Base-by-base conservation (phyloP, 768 basidiomycete species). In the Mycena polygramma region DNA sequence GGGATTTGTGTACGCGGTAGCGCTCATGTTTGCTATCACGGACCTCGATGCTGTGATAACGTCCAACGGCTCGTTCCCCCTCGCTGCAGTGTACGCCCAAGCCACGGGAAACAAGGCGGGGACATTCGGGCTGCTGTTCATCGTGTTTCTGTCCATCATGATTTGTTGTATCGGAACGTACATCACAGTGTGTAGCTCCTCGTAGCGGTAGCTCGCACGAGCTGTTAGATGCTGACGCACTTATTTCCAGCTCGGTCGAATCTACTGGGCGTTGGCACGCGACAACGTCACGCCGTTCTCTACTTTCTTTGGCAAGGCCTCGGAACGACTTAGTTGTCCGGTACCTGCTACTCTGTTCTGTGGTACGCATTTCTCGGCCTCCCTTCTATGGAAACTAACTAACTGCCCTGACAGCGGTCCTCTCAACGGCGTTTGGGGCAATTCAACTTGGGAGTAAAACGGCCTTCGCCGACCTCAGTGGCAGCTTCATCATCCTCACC, bases 21-120 rank as follows among this genome's bases (percentile, higher is more conserved):
- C 63, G 14, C 63, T 70, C 63, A 70, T 70, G 69, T 70, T 70
- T 35, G 49, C 69, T 14, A 70, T 70, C 35, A 65, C 63, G n/a
- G 58, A 70, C 49, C 53, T 70, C 30, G 69, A 70, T 19, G 69
- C 69, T 54, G 69, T 70, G 11, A 60, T 70, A 30, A 66, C 43
- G 30, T 60, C 69, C 24, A 65, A 65, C 15, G 60, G 58, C 13
- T 66, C 69, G 20, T 70, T 70, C 36, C 69, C 69, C n/a, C 57
- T 70, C 24, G 69, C 69, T 13, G 69, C 53, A 8, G 65, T 70
- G 9, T 70, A 70, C 43, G 58, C 53, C 19, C 69, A 70, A 52
- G 63, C 69, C 10, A 70, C 69, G 41, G 69, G 57, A 24, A 70
- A 70, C 52, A 61, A 46, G 36, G 69, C 26, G 17, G 63, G 57